Conservation (phyloP, 768 basidiomycete species). For the Pleurotus giganteus region DNA sequence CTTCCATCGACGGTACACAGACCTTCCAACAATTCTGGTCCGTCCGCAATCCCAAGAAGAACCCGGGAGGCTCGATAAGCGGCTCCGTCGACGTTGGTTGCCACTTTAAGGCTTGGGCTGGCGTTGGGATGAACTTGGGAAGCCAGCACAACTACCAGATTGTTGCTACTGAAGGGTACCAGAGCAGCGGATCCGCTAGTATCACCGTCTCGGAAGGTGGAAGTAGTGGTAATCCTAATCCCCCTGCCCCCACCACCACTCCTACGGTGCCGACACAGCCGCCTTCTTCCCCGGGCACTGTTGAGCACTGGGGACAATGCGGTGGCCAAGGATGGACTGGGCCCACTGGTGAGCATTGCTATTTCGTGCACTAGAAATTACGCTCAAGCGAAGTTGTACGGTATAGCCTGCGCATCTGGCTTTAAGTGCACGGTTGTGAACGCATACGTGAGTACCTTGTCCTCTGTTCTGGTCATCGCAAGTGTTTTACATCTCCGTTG, state of each 20-base stretch:
- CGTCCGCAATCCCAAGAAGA: slow-evolving; percentile 34
- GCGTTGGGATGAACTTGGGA: slow-evolving; percentile 36
- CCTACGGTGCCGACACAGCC: slow-evolving; percentile 15
- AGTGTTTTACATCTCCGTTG: slow-evolving; percentile 13
- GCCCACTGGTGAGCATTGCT: slow-evolving; percentile 14
- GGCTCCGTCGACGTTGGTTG: slow-evolving; percentile 33
- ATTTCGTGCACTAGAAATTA: not conserved
- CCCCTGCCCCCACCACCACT: slow-evolving; percentile 16
- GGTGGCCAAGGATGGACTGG: slow-evolving; percentile 30
- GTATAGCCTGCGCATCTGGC: slow-evolving; percentile 17
- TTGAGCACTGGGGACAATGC: slow-evolving; percentile 27
- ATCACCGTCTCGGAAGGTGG: slow-evolving; percentile 14
- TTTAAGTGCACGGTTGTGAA: slow-evolving; percentile 19
- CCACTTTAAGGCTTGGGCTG: slow-evolving; percentile 44
- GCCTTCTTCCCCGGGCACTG: slow-evolving; percentile 15
- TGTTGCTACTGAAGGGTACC: slow-evolving; percentile 44
- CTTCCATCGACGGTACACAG: slow-evolving; percentile 39
- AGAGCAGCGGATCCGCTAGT: slow-evolving; percentile 38
- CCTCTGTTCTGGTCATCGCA: not conserved
- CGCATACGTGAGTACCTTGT: slow-evolving; percentile 18
- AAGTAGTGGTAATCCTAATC: slow-evolving; percentile 8
- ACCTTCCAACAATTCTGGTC: slow-evolving; percentile 49
- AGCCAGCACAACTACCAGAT: slow-evolving; percentile 41
- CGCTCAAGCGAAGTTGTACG: not conserved
- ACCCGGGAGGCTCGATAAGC: slow-evolving; percentile 16